Evolutionary conservation across 371 early-diverging fungal genomes (phyloP).

Genomic region (Circinella minor): DNA sequence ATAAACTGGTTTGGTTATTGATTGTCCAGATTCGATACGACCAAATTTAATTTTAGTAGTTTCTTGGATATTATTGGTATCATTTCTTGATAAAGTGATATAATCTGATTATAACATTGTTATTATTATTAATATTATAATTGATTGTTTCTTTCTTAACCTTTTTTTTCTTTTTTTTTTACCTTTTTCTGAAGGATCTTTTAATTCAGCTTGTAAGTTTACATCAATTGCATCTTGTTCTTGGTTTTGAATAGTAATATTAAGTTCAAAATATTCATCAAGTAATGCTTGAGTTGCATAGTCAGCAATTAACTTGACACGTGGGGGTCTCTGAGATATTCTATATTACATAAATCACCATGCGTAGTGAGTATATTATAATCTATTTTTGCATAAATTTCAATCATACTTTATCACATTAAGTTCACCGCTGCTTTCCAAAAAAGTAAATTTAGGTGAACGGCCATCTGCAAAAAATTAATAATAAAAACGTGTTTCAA

Average conservation of each 20-base stretch:
- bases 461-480: not conserved
- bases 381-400: not conserved
- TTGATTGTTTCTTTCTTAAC: not conserved
- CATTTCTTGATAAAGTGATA: conserved; percentile 25
- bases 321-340: conserved; percentile 70
- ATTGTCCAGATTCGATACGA: conserved; percentile 28
- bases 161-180: not conserved
- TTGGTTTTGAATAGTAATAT: conserved; percentile 63
- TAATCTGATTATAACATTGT: conserved; percentile 19
- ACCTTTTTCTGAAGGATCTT: conserved; percentile 49
- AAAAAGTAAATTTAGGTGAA: conserved; percentile 35
- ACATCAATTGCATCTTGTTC: conserved; percentile 61
- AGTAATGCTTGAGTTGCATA: conserved; percentile 69
- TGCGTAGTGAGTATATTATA: not conserved
- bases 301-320: conserved; percentile 56
- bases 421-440: conserved; percentile 64
- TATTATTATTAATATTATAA: not conserved
- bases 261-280: conserved; percentile 70
- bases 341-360: conserved; percentile 32
- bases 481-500: not conserved
- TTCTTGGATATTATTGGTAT: conserved; percentile 9
- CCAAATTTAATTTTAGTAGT: conserved; percentile 21
- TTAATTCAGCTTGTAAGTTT: conserved; percentile 52
- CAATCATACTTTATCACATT: conserved; percentile 48
- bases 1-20: conserved; percentile 26